Percentiles rank a stretch among this genome's conserved stretches.
Evolutionary conservation across 495 filamentous ascomycete genomes (phyloP).

Genomic region (Daldinia vernicosa): DNA sequence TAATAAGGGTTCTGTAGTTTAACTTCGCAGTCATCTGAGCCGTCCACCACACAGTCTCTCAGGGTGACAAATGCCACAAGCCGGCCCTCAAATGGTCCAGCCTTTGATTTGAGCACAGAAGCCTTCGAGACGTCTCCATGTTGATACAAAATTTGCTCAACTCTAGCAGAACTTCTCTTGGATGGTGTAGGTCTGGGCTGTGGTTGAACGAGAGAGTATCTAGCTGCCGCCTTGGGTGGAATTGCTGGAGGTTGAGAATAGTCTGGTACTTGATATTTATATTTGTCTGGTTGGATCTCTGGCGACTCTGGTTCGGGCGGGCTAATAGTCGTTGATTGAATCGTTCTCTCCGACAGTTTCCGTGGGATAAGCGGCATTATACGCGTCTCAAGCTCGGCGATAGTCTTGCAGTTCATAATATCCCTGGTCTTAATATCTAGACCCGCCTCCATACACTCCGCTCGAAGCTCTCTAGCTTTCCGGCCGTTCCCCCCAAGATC

Average conservation of each 20-base stretch:
- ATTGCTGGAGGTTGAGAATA: constrained; percentile 23
- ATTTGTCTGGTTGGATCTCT: neutral
- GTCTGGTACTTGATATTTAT: constrained; percentile 3
- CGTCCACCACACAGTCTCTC: constrained; percentile 35
- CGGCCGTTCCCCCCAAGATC: constrained; percentile 53
- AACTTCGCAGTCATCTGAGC: constrained; percentile 44
- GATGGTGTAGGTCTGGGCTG: constrained; percentile 35
- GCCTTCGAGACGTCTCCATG: constrained; percentile 47
- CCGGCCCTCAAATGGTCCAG: constrained; percentile 57
- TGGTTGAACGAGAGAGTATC: constrained; percentile 18
- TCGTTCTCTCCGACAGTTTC: neutral
- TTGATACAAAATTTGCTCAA: constrained; percentile 34
- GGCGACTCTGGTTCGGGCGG: constrained; percentile 22
- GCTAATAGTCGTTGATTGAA: constrained; percentile 14
- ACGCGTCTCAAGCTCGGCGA: constrained; percentile 50
- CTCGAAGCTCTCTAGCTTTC: constrained; percentile 48
- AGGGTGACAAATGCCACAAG: constrained; percentile 56
- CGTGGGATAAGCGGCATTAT: constrained; percentile 31
- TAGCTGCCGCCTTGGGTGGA: constrained; percentile 35
- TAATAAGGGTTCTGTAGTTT: constrained; percentile 52
- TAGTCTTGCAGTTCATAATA: constrained; percentile 52
- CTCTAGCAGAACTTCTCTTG: constrained; percentile 32
- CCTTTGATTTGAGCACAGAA: constrained; percentile 55
- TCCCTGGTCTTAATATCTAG: constrained; percentile 51
- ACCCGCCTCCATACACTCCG: constrained; percentile 49